These are phyloP conservation scores for Elaeis oleifera DNA, from an alignment of 202 grass and related monocot genomes.

Conservation along the genomic window DNA sequence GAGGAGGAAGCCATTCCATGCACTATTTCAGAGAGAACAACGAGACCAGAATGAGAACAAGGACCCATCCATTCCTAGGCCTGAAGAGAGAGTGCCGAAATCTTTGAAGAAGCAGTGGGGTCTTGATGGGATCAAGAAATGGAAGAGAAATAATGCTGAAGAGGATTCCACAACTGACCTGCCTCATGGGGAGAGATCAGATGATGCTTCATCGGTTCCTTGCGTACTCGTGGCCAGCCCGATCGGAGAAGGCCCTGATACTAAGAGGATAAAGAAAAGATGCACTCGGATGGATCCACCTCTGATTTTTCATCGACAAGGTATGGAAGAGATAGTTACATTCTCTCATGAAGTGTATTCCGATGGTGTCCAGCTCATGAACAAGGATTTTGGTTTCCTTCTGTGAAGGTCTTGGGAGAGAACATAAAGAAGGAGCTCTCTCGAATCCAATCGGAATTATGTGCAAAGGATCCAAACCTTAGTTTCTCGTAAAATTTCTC, in stretches of 20 bases:
- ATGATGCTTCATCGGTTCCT: slow-evolving; percentile 23
- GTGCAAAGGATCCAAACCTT: slow-evolving; percentile 53
- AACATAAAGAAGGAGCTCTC: slow-evolving; percentile 88
- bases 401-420: slow-evolving; percentile 60
- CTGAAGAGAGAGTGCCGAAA: slow-evolving; percentile 19
- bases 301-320: slow-evolving; percentile 53
- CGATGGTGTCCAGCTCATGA: too few relatives aligned
- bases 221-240: slow-evolving; percentile 49
- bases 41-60: slow-evolving; percentile 37
- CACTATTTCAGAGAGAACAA: slow-evolving; percentile 26
- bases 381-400: neutral
- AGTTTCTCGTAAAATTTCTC: slow-evolving; percentile 47
- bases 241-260: slow-evolving; percentile 31
- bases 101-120: slow-evolving; percentile 52
- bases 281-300: slow-evolving; percentile 21
- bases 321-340: neutral
- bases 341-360: neutral
- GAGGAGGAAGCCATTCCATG: slow-evolving; percentile 53
- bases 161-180: slow-evolving; percentile 26
- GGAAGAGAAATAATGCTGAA: slow-evolving; percentile 48
- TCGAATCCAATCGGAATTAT: slow-evolving; percentile 71
- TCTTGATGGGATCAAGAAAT: slow-evolving; percentile 81
- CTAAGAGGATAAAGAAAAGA: slow-evolving; percentile 55
- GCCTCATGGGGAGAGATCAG: slow-evolving; percentile 21
- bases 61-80: slow-evolving; percentile 22